Percentiles rank a stretch among this genome's conserved stretches.
Evolutionary conservation across 192 early-diverging fungal species (phyloP).

Genomic region (Backusella psychrophila): DNA sequence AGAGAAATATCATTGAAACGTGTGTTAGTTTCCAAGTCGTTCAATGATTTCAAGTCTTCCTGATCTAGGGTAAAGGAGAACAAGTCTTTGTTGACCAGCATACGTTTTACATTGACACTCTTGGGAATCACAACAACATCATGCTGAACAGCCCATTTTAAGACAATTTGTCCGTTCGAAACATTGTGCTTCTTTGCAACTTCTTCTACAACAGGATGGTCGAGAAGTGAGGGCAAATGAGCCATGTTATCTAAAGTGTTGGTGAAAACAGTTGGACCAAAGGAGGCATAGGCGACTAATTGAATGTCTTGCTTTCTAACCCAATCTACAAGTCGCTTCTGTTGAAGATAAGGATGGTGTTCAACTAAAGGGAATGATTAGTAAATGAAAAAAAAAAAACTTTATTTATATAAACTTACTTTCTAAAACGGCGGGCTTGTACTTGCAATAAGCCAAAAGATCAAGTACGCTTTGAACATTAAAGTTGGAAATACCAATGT

Average conservation of each 20-base stretch:
- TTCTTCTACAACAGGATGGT: conserved; percentile 42
- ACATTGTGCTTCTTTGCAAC: conserved; percentile 52
- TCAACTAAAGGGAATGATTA: conserved; percentile 44
- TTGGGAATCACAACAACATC: conserved; percentile 69
- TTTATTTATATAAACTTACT: conserved; percentile 2
- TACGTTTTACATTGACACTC: conserved; percentile 48
- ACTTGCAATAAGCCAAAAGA: conserved; percentile 50
- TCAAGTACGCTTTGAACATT: conserved; percentile 41
- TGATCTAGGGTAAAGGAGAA: conserved; percentile 41
- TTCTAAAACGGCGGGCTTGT: conserved; percentile 70
- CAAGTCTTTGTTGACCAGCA: conserved; percentile 52
- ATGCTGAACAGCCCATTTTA: conserved; percentile 65
- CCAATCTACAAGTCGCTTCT: conserved; percentile 59
- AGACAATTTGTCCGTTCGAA: conserved; percentile 54
- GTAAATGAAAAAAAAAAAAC: background rate
- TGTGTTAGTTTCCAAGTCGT: conserved; percentile 38
- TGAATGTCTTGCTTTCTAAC: conserved; percentile 52
- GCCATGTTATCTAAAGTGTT: conserved; percentile 13
- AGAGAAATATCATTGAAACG: conserved; percentile 45
- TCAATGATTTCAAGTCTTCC: conserved; percentile 48
- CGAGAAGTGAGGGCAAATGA: conserved; percentile 42
- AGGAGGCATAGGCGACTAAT: conserved; percentile 70
- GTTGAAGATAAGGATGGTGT: conserved; percentile 69
- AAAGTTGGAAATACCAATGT: conserved; percentile 75
- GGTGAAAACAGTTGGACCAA: conserved; percentile 46